Percentiles rank a stretch among this genome's conserved stretches.
Evolutionary conservation across 139 green algal genomes (phyloP).

Genomic region (Auxenochlorella pyrenoidosa): DNA sequence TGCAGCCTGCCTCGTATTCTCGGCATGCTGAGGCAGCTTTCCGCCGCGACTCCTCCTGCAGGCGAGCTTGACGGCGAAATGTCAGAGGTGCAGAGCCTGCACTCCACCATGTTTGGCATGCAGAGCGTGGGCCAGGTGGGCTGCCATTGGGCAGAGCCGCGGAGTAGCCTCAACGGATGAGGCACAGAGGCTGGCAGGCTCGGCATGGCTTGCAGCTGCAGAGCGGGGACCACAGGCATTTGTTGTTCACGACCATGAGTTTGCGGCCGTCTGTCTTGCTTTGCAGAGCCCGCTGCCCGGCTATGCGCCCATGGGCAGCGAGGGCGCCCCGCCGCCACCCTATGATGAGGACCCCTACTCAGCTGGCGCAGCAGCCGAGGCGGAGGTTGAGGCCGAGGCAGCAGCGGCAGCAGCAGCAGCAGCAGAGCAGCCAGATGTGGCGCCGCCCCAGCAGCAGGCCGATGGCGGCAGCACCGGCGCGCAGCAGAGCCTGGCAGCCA

Average conservation of each 20-base stretch:
- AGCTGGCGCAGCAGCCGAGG: background rate
- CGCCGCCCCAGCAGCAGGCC: background rate
- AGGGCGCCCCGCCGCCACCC: background rate
- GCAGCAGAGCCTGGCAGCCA: constrained; percentile 30
- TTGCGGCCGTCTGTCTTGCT: too few species aligned
- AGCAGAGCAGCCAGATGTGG: background rate
- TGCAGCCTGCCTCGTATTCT: too few species aligned
- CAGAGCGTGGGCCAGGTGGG: constrained; percentile 26
- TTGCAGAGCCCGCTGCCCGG: constrained; percentile 32
- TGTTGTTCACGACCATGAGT: background rate
- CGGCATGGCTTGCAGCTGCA: background rate
- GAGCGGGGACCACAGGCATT: background rate
- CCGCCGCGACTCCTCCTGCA: background rate
- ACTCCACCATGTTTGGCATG: constrained; percentile 28
- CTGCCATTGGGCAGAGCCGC: background rate
- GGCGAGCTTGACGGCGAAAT: constrained; percentile 15
- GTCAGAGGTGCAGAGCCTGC: constrained; percentile 30
- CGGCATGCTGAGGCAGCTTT: background rate
- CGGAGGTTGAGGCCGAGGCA: background rate
- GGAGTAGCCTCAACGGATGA: too few species aligned
- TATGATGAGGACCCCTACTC: background rate
- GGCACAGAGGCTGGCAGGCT: background rate
- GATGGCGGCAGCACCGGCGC: background rate
- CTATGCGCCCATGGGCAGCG: background rate
- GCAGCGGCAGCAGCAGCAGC: too few species aligned